These are phyloP conservation scores for Leccinum aurantiacum DNA, from an alignment of 768 basidiomycete species.

Conservation along the genomic window DNA sequence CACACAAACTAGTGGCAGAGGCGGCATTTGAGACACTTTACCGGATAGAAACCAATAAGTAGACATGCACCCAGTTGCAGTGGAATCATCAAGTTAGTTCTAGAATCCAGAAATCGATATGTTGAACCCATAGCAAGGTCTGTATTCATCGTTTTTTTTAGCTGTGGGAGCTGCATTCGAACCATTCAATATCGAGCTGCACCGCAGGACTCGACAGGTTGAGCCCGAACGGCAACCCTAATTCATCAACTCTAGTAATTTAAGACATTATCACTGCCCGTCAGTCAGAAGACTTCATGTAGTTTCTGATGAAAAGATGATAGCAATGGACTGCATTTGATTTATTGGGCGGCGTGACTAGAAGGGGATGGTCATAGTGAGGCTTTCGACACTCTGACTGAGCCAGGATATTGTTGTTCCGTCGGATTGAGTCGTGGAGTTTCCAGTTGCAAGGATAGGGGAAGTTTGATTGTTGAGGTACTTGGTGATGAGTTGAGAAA, in stretches of 20 bases:
- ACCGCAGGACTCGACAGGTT: constrained; percentile 61
- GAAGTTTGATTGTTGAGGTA: constrained; percentile 66
- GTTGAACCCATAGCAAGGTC: constrained; percentile 41
- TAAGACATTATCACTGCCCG: constrained; percentile 1
- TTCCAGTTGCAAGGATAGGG: constrained; percentile 57
- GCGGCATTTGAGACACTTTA: no score
- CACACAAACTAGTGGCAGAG: no score
- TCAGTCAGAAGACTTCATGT: constrained; percentile 58
- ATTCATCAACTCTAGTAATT: not conserved
- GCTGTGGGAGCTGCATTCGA: constrained; percentile 45
- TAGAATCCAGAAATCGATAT: constrained; percentile 54
- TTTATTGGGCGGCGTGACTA: constrained; percentile 50
- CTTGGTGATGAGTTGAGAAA: constrained; percentile 66
- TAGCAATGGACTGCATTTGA: constrained; percentile 61
- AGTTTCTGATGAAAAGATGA: constrained; percentile 50
- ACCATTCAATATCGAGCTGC: constrained; percentile 53
- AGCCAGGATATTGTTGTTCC: constrained; percentile 65
- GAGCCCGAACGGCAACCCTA: constrained; percentile 74
- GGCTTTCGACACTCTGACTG: constrained; percentile 53
- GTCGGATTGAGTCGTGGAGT: constrained; percentile 57
- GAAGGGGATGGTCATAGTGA: constrained; percentile 65
- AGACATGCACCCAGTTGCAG: constrained; percentile 41
- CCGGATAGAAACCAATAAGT: no score
- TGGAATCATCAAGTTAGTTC: constrained; percentile 56
- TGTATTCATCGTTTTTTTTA: constrained; percentile 23